Conservation (phyloP, 2,329 filamentous ascomycete genomes). For the Periconia digitata region DNA sequence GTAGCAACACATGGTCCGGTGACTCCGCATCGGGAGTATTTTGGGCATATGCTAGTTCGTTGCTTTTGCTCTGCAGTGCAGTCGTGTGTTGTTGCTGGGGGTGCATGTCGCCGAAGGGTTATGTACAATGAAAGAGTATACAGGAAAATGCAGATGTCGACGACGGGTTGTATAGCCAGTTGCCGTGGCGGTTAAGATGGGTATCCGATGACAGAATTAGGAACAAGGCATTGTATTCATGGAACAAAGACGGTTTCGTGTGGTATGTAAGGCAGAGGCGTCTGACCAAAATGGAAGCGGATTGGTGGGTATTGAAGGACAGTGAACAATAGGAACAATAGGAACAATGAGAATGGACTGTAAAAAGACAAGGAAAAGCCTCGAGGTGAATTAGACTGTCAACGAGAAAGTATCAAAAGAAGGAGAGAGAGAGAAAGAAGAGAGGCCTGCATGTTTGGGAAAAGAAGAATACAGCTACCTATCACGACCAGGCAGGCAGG, state of each 20-base stretch:
- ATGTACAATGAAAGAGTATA: conserved; percentile 1
- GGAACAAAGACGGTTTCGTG: conserved; percentile 33
- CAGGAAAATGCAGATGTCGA: conserved; percentile 7
- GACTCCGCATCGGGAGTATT: conserved; percentile 10
- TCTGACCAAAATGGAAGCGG: background rate
- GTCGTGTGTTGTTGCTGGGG: conserved; percentile 12
- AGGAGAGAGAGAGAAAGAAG: conserved; percentile 6
- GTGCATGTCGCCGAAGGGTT: conserved; percentile 20
- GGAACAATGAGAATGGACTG: background rate
- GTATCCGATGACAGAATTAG: conserved; percentile 2
- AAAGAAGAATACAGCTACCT: conserved; percentile 10
- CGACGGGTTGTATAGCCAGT: background rate
- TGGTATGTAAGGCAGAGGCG: conserved; percentile 13
- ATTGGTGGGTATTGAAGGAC: conserved; percentile 16
- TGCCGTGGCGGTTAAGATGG: conserved; percentile 3
- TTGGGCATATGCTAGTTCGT: conserved; percentile 9
- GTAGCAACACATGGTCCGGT: conserved; percentile 26
- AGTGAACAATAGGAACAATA: conserved; percentile 15
- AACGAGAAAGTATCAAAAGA: background rate
- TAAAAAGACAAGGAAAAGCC: conserved; percentile 6
- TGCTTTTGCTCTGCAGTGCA: conserved; percentile 11
- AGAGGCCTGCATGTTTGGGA: conserved; percentile 2
- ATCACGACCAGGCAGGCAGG: conserved; percentile 8
- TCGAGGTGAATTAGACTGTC: background rate
- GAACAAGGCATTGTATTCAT: conserved; percentile 30